Base-by-base conservation (phyloP, 108 stramenopile species). In the Skeletonema grethae region DNA sequence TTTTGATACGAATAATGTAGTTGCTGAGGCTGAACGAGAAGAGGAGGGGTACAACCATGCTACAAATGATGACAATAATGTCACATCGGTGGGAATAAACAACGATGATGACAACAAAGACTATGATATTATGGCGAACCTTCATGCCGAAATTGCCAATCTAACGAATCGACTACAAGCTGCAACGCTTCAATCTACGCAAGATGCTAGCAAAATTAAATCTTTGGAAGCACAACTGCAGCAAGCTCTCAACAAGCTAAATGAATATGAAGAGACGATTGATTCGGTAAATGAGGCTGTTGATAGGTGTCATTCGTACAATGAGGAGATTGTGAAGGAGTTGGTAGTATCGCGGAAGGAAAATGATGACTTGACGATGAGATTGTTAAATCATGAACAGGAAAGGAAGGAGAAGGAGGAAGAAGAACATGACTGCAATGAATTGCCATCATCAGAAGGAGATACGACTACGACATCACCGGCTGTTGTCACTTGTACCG, bases 231-330 rank as follows among this genome's bases (percentile, higher is more conserved):
- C 41, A 43, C 41, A 43, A 43, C 41, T 43, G 41, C 41, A 43
- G 15, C 15, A 43, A n/a, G 41, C 41, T 15, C 41, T 43, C 41
- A 10, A 43, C 15, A 43, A 43, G 15, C 3, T n/a, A 5, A 13
- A n/a, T n/a, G 41, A 43, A 43, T 43, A 43, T 15, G 41, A 43
- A 43, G 41, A 43, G 41, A n/a, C 41, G 41, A 43, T 43, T 43
- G 41, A 15, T 15, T 43, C 41, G 41, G 10, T 43, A 15, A 43
- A 43, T 43, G 15, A 43, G 41, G 41, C 41, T 43, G 15, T 43
- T 3, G 41, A 4, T 43, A 13, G 15, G 5, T 43, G 15, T 15
- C 15, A 15, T 43, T 43, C n/a, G 41, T 43, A n/a, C 15, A 43
- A 43, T n/a, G 15, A 43, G 41, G 41, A 43, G 41, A 15, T 43